A percentile compares a stretch with the other conserved stretches of the same genome.
Evolutionary conservation across 2,329 filamentous ascomycete genomes (phyloP).

Genomic region (Aspergillus fumigatus): DNA sequence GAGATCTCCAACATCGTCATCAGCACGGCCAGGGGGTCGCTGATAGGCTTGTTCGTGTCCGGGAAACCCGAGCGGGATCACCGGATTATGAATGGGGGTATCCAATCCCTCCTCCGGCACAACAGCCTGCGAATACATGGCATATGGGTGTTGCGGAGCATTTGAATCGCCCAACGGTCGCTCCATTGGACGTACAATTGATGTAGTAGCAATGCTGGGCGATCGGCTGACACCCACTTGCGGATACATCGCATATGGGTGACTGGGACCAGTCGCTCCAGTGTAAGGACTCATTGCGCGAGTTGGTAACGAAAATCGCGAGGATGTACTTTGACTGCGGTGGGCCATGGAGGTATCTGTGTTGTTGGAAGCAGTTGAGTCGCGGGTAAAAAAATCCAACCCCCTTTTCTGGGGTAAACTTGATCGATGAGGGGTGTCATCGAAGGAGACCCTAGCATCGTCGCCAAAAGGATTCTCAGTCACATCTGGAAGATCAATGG

Average conservation of each 20-base stretch:
- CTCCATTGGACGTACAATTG: conserved; percentile 58
- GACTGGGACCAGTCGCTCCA: conserved; percentile 68
- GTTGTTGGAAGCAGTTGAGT: conserved; percentile 29
- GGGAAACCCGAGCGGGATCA: conserved; percentile 69
- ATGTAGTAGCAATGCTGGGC: conserved; percentile 66
- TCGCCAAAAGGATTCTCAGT: conserved; percentile 34
- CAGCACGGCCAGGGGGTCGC: conserved; percentile 59
- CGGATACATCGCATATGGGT: conserved; percentile 80
- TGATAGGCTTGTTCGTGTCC: conserved; percentile 64
- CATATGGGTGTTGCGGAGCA: conserved; percentile 78
- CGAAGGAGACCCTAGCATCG: conserved; percentile 30
- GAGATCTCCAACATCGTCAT: conserved; percentile 81
- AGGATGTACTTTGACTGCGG: conserved; percentile 42
- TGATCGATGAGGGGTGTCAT: conserved; percentile 27
- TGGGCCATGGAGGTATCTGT: conserved; percentile 31
- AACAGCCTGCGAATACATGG: conserved; percentile 78
- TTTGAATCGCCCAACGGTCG: conserved; percentile 57
- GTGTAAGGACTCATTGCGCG: conserved; percentile 61
- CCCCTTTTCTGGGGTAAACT: conserved; percentile 33
- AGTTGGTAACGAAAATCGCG: conserved; percentile 41
- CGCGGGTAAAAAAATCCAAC: conserved; percentile 24
- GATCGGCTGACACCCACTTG: conserved; percentile 59
- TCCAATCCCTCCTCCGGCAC: conserved; percentile 53
- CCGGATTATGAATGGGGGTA: conserved; percentile 38
- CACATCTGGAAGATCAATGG: conserved; percentile 19